Evolutionary conservation across 2,329 filamentous ascomycete genomes (phyloP).

Genomic region (Trichoderma citrinoviride): DNA sequence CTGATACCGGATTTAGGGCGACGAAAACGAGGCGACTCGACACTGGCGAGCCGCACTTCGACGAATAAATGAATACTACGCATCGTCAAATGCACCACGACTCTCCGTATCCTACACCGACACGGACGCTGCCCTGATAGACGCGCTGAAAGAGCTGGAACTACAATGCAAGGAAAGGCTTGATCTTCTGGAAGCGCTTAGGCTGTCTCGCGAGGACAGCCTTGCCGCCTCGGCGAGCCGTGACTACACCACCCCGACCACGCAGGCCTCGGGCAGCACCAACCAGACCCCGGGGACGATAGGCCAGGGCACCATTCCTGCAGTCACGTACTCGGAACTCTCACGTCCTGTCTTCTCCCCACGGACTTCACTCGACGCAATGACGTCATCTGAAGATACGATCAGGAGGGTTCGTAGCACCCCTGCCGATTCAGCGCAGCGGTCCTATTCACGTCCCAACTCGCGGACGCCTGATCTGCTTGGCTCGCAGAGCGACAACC

Average conservation of each 20-base stretch:
- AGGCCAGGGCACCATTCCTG: conserved; percentile 77
- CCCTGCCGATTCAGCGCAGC: conserved; percentile 28
- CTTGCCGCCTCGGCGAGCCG: not conserved
- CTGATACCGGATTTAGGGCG: conserved; percentile 57
- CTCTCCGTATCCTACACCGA: conserved; percentile 71
- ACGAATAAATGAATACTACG: conserved; percentile 82
- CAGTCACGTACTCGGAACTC: conserved; percentile 76
- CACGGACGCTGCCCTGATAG: conserved; percentile 74
- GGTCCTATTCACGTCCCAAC: conserved; percentile 30
- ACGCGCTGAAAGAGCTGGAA: conserved; percentile 60
- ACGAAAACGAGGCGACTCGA: conserved; percentile 84
- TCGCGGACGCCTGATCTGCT: conserved; percentile 31
- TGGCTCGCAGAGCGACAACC: conserved; percentile 36
- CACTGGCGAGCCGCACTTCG: conserved; percentile 88
- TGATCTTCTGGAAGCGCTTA: conserved; percentile 79
- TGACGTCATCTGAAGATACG: conserved; percentile 50
- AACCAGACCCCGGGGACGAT: conserved; percentile 58
- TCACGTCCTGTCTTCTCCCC: conserved; percentile 63
- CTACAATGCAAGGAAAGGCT: conserved; percentile 91
- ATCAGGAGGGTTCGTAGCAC: conserved; percentile 38
- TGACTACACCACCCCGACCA: conserved; percentile 25
- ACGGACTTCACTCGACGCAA: conserved; percentile 55
- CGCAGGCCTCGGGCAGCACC: conserved; percentile 27
- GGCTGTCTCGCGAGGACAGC: conserved; percentile 55
- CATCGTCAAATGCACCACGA: conserved; percentile 63